phyloP scores from a whole-genome alignment of 2,329 filamentous ascomycete genomes.

The Fusarium begoniae region DNA sequence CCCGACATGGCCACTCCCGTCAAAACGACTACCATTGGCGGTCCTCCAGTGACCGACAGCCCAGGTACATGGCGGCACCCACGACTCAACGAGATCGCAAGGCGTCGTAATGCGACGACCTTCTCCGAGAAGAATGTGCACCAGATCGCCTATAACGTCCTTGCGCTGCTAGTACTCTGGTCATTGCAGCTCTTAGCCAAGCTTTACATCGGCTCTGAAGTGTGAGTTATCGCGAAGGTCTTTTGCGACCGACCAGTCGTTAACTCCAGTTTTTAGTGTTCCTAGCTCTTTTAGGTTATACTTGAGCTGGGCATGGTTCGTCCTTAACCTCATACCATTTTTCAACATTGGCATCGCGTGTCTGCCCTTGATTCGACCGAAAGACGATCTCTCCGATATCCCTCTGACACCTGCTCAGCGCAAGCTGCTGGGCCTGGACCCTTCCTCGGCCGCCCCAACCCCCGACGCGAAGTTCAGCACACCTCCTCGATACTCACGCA shows the following conservation, averaged over 20 bases:
- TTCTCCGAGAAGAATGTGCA: slow-evolving; percentile 82
- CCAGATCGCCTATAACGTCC: slow-evolving; percentile 73
- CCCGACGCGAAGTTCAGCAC: slow-evolving; percentile 79
- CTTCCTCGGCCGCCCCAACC: slow-evolving; percentile 69
- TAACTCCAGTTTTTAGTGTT: slow-evolving; percentile 44
- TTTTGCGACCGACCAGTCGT: not conserved
- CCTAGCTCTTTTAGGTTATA: slow-evolving; percentile 48
- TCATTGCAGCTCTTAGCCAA: slow-evolving; percentile 47
- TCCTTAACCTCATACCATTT: slow-evolving; percentile 66
- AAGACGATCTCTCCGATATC: slow-evolving; percentile 87
- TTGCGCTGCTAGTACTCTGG: slow-evolving; percentile 54
- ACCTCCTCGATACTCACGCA: slow-evolving; percentile 85
- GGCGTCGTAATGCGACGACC: slow-evolving; percentile 78
- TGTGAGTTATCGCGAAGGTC: slow-evolving; percentile 48
- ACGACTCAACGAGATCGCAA: slow-evolving; percentile 84
- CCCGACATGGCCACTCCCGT: slow-evolving; percentile 45
- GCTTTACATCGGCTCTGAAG: slow-evolving; percentile 49
- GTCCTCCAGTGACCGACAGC: slow-evolving; percentile 57
- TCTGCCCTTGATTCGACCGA: slow-evolving; percentile 74
- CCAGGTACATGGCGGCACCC: slow-evolving; percentile 93
- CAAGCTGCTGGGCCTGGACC: slow-evolving; percentile 81
- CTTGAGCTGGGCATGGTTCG: slow-evolving; percentile 56
- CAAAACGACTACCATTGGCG: slow-evolving; percentile 54
- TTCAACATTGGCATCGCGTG: slow-evolving; percentile 78
- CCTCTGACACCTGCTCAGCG: slow-evolving; percentile 82